Evolutionary conservation across 352 stramenopile genomes (phyloP).

Genomic region (Plasmopara viticola): DNA sequence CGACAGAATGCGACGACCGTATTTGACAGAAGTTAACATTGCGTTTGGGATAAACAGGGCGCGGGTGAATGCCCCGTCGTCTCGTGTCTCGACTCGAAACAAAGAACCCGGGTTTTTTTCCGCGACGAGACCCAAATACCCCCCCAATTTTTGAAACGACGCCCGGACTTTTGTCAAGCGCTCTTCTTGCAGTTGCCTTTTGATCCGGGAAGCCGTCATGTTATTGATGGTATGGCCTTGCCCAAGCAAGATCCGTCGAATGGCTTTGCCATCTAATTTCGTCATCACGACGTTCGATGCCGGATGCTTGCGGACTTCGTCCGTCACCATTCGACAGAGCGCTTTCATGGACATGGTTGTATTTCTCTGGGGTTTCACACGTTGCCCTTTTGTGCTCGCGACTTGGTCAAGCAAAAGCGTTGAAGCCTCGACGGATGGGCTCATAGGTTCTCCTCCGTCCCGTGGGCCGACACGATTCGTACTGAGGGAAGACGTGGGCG

Average conservation of each 20-base stretch:
- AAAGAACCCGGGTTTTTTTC: conserved; percentile 63
- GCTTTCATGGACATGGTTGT: conserved; percentile 77
- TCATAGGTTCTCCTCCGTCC: background rate
- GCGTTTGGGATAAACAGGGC: conserved; percentile 54
- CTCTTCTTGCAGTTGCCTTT: conserved; percentile 58
- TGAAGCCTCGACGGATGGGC: background rate
- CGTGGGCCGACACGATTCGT: background rate
- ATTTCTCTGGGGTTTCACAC: conserved; percentile 47
- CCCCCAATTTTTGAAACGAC: conserved; percentile 62
- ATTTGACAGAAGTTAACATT: conserved; percentile 43
- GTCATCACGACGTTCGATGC: conserved; percentile 50
- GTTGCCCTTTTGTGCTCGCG: background rate
- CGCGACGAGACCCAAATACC: conserved; percentile 55
- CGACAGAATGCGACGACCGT: conserved; percentile 55
- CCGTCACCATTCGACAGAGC: conserved; percentile 64
- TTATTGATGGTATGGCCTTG: conserved; percentile 74
- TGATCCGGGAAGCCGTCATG: conserved; percentile 82
- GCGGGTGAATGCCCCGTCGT: conserved; percentile 50
- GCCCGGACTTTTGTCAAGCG: conserved; percentile 45
- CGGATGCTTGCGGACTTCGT: conserved; percentile 60
- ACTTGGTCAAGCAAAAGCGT: background rate
- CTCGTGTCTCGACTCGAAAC: conserved; percentile 43
- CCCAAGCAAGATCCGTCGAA: conserved; percentile 60
- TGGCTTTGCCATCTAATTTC: conserved; percentile 69
- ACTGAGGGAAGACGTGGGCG: background rate